Percentiles rank a stretch among this genome's conserved stretches.
These are phyloP conservation scores for Ustilago curta DNA, from an alignment of 1,284 basidiomycete genomes.

Conservation along the genomic window DNA sequence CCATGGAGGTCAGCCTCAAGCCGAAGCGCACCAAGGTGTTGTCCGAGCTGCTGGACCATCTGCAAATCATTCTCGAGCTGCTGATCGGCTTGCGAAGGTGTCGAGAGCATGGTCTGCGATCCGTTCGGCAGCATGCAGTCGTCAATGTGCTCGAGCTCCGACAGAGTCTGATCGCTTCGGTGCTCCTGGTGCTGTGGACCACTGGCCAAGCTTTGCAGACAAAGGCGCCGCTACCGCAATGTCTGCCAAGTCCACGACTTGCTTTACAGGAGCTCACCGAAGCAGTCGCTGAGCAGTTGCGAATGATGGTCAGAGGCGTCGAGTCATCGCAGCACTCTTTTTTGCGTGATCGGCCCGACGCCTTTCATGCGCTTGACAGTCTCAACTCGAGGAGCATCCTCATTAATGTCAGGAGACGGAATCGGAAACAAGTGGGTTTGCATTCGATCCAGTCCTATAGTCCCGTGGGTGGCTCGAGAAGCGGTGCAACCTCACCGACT, in stretches of 20 bases:
- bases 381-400: slow-evolving; percentile 21
- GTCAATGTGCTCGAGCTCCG: slow-evolving; percentile 71
- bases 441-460: slow-evolving; percentile 56
- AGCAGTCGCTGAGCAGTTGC: slow-evolving; percentile 49
- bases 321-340: neutral
- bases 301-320: slow-evolving; percentile 16
- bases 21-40: slow-evolving; percentile 71
- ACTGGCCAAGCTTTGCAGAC: slow-evolving; percentile 71
- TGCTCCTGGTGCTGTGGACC: slow-evolving; percentile 72
- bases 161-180: slow-evolving; percentile 70
- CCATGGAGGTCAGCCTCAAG: slow-evolving; percentile 71
- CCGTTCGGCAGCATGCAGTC: slow-evolving; percentile 70
- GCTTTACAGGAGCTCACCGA: slow-evolving; percentile 62
- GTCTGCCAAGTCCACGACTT: slow-evolving; percentile 70
- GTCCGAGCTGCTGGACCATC: slow-evolving; percentile 69
- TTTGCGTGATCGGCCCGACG: slow-evolving; percentile 25
- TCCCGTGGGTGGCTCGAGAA: slow-evolving; percentile 3
- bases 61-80: slow-evolving; percentile 70
- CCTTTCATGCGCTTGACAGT: slow-evolving; percentile 39
- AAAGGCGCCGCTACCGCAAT: slow-evolving; percentile 71
- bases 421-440: slow-evolving; percentile 41
- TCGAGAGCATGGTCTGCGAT: slow-evolving; percentile 68
- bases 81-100: slow-evolving; percentile 70
- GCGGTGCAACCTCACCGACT: slow-evolving; percentile 9
- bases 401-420: slow-evolving; percentile 24